Percentiles rank a stretch among this genome's conserved stretches.
phyloP scores from a whole-genome alignment of 371 early-diverging fungal species.

The Paraphysoderma sedebokerense region DNA sequence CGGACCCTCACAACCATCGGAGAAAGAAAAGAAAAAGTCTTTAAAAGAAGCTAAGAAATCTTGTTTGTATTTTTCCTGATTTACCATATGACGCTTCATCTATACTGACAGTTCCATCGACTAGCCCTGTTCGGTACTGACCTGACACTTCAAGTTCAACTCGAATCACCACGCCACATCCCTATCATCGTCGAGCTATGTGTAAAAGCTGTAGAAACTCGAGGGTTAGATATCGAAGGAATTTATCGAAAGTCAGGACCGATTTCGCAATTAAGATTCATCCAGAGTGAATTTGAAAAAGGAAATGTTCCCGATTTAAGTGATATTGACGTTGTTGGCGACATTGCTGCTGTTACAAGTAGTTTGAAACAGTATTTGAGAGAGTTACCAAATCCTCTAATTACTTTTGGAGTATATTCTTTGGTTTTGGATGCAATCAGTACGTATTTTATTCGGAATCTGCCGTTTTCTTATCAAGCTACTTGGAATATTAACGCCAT shows the following conservation, averaged over 20 bases:
- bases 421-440: slow-evolving; percentile 7
- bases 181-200: slow-evolving; percentile 62
- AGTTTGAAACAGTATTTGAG: slow-evolving; percentile 21
- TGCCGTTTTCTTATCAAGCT: too few relatives aligned
- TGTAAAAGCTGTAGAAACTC: slow-evolving; percentile 54
- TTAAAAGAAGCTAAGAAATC: too few relatives aligned
- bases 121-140: slow-evolving; percentile 48
- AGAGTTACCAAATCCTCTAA: slow-evolving; percentile 18
- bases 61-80: too few relatives aligned
- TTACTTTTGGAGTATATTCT: slow-evolving; percentile 7
- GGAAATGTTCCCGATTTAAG: slow-evolving; percentile 28
- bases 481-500: too few relatives aligned
- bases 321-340: slow-evolving; percentile 17
- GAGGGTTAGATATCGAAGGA: slow-evolving; percentile 70
- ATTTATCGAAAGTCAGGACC: slow-evolving; percentile 87
- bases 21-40: neutral
- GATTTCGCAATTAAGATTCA: slow-evolving; percentile 49
- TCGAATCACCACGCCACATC: slow-evolving; percentile 25
- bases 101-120: too few relatives aligned
- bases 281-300: slow-evolving; percentile 22
- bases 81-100: too few relatives aligned
- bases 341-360: slow-evolving; percentile 19
- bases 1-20: neutral
- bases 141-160: slow-evolving; percentile 25
- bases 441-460: neutral